phyloP scores from a whole-genome alignment of 345 rosid genomes.

The Corymbia maculata region DNA sequence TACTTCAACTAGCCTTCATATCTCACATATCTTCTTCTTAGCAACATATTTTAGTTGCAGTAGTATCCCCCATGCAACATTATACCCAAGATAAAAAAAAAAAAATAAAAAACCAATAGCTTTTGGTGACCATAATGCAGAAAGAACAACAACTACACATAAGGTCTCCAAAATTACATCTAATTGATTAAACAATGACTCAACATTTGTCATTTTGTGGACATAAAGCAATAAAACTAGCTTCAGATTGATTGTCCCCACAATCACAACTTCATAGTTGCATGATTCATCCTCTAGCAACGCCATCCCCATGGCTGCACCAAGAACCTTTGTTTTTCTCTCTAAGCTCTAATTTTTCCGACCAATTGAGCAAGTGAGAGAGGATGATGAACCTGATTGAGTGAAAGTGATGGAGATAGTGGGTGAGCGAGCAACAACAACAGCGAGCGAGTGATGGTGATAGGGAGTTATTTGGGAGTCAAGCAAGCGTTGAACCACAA shows the following conservation, averaged over 20 bases:
- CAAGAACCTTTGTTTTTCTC: neutral
- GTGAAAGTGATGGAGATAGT: neutral
- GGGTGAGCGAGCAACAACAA: neutral
- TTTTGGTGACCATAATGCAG: neutral
- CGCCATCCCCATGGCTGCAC: neutral
- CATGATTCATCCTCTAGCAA: neutral
- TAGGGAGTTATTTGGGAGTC: neutral
- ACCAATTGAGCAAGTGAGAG: neutral
- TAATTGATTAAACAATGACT: neutral
- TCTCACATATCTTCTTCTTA: neutral
- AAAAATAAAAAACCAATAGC: no score
- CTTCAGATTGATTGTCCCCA: no score
- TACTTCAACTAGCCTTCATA: no score
- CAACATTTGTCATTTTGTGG: no score
- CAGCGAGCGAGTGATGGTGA: neutral
- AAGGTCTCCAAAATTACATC: neutral
- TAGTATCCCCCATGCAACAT: neutral
- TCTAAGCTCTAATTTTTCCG: neutral
- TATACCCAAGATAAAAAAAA: neutral
- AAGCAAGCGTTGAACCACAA: neutral
- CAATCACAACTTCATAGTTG: no score
- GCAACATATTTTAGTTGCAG: no score
- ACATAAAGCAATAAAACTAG: no score
- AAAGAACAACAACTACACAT: neutral
- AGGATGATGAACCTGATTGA: neutral